A percentile compares a stretch with the other conserved stretches of the same genome.
Conservation (phyloP, 257 asterid genomes). For the Fraxinus americana region DNA sequence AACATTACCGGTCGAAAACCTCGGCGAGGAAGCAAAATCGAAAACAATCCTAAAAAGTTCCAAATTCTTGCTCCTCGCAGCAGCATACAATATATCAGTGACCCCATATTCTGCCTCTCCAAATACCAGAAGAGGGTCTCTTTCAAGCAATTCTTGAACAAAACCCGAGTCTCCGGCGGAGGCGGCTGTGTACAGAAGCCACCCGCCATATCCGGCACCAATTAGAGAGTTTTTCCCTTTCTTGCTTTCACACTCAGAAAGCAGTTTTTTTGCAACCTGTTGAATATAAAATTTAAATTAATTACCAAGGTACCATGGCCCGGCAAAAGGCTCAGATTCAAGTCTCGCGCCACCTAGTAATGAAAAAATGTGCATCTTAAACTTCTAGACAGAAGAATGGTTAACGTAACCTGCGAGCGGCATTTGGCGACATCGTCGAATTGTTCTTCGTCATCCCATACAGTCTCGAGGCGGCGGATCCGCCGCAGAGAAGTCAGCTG, state of each 20-base stretch:
- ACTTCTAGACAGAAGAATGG: too few relatives aligned
- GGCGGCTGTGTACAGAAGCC: conserved; percentile 92
- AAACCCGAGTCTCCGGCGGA: conserved; percentile 89
- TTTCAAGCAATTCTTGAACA: conserved; percentile 64
- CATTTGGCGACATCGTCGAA: conserved; percentile 73
- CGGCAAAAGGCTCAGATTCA: too few relatives aligned
- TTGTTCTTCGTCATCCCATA: conserved; percentile 96
- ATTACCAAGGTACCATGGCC: neutral
- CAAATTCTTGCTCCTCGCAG: conserved; percentile 71
- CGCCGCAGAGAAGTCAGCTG: conserved; percentile 83
- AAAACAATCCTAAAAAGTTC: conserved; percentile 64
- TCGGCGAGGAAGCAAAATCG: conserved; percentile 74
- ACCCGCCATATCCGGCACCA: conserved; percentile 87
- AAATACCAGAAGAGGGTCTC: conserved; percentile 83
- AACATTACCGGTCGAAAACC: conserved; percentile 39
- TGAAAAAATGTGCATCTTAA: too few relatives aligned
- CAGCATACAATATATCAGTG: conserved; percentile 85
- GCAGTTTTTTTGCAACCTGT: conserved; percentile 60
- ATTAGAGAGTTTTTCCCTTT: conserved; percentile 66
- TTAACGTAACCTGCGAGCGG: conserved; percentile 41
- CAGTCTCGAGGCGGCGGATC: conserved; percentile 89
- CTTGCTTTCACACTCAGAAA: conserved; percentile 59
- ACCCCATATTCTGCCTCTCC: conserved; percentile 98
- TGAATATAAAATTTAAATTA: neutral
- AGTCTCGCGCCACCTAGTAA: too few relatives aligned